phyloP scores from a whole-genome alignment of 306 rosid species.

The Geum urbanum region DNA sequence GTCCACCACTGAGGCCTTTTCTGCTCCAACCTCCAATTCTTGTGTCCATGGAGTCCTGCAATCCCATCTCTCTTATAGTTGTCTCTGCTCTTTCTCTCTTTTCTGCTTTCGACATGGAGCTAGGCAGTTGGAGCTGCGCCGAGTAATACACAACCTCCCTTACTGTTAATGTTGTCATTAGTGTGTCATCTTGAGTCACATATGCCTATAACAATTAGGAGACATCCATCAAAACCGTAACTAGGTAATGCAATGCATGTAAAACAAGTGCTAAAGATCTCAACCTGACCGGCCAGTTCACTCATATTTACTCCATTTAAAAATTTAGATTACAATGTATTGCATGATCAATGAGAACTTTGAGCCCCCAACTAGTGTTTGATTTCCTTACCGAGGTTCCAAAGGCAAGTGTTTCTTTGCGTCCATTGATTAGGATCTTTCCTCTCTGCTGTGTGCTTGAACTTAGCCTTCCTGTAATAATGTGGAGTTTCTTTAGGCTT shows the following conservation, averaged over 20 bases:
- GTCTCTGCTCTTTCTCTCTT: slow-evolving; percentile 53
- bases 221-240: neutral
- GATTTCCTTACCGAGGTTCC: slow-evolving; percentile 52
- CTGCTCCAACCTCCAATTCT: slow-evolving; percentile 56
- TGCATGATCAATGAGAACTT: neutral
- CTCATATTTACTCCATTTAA: neutral
- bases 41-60: slow-evolving; percentile 50
- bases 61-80: slow-evolving; percentile 59
- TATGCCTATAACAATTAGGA: slow-evolving; percentile 36
- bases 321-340: neutral
- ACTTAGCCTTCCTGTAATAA: slow-evolving; percentile 45
- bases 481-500: neutral
- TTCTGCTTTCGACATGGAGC: slow-evolving; percentile 51
- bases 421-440: slow-evolving; percentile 55
- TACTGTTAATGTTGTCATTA: slow-evolving; percentile 50
- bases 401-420: slow-evolving; percentile 44
- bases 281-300: too few species aligned
- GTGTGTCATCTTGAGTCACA: slow-evolving; percentile 64
- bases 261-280: neutral
- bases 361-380: neutral
- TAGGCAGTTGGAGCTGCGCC: slow-evolving; percentile 57
- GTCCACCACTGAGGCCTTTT: slow-evolving; percentile 65
- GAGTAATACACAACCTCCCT: slow-evolving; percentile 53
- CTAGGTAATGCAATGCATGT: too few species aligned
- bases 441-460: slow-evolving; percentile 43